phyloP scores from a whole-genome alignment of 1,284 basidiomycete species.

The Ganoderma lucidum region DNA sequence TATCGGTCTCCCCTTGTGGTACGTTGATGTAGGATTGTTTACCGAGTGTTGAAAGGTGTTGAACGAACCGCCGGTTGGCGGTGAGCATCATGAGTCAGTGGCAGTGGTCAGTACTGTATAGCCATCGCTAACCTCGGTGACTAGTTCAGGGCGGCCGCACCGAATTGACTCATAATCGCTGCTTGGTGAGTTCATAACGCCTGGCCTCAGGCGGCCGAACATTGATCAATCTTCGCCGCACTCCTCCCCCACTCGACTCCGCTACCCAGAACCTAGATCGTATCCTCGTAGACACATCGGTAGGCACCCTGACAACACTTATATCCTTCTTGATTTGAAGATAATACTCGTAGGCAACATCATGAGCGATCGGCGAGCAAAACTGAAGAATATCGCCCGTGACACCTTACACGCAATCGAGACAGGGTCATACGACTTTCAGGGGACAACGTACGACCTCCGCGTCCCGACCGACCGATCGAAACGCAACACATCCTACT shows the following conservation, averaged over 20 bases:
- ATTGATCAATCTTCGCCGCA: background rate
- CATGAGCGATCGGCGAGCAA: constrained; percentile 30
- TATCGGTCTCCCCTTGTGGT: background rate
- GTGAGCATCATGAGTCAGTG: no score
- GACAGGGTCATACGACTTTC: constrained; percentile 37
- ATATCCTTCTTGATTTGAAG: background rate
- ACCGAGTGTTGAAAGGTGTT: background rate
- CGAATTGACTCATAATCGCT: background rate
- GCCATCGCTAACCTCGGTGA: constrained; percentile 2
- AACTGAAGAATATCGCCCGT: constrained; percentile 40
- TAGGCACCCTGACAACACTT: background rate
- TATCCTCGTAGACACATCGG: background rate
- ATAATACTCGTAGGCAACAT: background rate
- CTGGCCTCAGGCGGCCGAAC: background rate
- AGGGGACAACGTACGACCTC: constrained; percentile 42
- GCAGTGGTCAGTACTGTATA: background rate
- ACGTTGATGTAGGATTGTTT: background rate
- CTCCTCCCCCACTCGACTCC: background rate
- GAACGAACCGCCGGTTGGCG: no score
- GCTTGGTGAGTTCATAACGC: background rate
- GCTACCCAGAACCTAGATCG: no score
- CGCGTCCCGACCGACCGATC: constrained; percentile 42
- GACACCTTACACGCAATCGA: constrained; percentile 44
- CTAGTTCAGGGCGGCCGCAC: background rate
- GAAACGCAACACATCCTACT: constrained; percentile 51